Evolutionary conservation across 169 alveolate species (phyloP), one percentile per base, ranked within the genome.

Genomic region (Miamiensis avidus): DNA sequence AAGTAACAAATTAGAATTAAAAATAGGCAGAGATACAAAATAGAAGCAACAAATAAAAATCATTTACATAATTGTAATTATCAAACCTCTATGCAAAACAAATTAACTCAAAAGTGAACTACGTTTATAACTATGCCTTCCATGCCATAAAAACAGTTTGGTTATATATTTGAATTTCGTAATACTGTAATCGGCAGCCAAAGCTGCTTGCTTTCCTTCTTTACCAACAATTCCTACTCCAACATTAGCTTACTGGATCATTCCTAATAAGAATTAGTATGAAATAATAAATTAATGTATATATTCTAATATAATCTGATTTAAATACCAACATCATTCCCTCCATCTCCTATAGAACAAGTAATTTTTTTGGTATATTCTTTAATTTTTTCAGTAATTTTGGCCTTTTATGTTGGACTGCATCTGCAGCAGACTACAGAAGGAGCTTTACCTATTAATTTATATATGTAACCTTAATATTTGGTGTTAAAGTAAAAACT

Each of bases 261-360:
- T 90, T 33, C 91, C 91, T 0, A 89, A 89, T 49, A 11, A 11
- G 4, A 11, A 11, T 49, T 49, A 49, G 20, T 49, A 76, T 86
- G 4, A 49, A 49, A 49, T 11, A 49, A 49, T 49, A 49, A 49
- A 49, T 49, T 11, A 11, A 49, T 49, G 20, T 49, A 49, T 49
- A 49, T 49, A 49, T 4, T 49, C 20, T 49, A 11, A 49, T 20
- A 49, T 49, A 49, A 11, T 49, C 4, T 49, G 69, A 49, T 11
- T 49, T 98, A 99, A 98, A 98, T 49, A 31, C 99, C 99, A 25
- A 99, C 99, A 89, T 99, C 99, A 89, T 99, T 99, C 28, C 99
- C 99, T 0, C 99, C 99, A 93, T 99, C 99, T 27, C 99, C 99
- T 49, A 99, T 98, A 1, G 99, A 97, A 34, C 98, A 96, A 0